phyloP scores from a whole-genome alignment of 2,329 filamentous ascomycete genomes.

The Aspergillus intermedius region DNA sequence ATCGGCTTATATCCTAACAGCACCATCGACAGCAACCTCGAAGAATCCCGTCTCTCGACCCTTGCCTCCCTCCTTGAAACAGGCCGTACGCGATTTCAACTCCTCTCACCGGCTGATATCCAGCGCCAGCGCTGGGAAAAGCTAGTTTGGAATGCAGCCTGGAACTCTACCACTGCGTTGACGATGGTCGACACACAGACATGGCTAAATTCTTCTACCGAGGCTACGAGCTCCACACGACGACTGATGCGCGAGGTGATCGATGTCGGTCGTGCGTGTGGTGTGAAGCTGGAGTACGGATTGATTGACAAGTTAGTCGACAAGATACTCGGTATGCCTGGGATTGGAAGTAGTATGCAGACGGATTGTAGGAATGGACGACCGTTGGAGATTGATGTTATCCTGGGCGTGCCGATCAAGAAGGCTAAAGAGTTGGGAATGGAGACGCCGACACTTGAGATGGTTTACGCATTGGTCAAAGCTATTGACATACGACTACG shows the following conservation, averaged over 20 bases:
- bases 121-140: conserved; percentile 37
- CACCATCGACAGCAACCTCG: conserved; percentile 17
- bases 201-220: conserved; percentile 36
- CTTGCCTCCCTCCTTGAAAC: conserved; percentile 38
- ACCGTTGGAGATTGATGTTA: conserved; percentile 43
- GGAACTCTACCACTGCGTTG: conserved; percentile 39
- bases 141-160: conserved; percentile 38
- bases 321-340: conserved; percentile 34
- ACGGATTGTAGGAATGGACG: conserved; percentile 36
- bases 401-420: conserved; percentile 37
- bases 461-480: conserved; percentile 29
- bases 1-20: conserved; percentile 48
- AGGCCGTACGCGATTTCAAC: conserved; percentile 36
- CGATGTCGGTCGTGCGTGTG: conserved; percentile 32
- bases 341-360: conserved; percentile 42
- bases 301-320: conserved; percentile 35
- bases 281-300: conserved; percentile 31
- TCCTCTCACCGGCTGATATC: conserved; percentile 22
- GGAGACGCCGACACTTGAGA: conserved; percentile 34
- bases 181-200: conserved; percentile 38
- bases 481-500: conserved; percentile 20
- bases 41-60: conserved; percentile 33
- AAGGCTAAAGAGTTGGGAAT: conserved; percentile 36
- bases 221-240: conserved; percentile 34
- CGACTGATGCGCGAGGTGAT: conserved; percentile 41